Percentiles rank a stretch among this genome's conserved stretches.
phyloP scores from a whole-genome alignment of 768 basidiomycete genomes.

The Cantharellus anzutake region DNA sequence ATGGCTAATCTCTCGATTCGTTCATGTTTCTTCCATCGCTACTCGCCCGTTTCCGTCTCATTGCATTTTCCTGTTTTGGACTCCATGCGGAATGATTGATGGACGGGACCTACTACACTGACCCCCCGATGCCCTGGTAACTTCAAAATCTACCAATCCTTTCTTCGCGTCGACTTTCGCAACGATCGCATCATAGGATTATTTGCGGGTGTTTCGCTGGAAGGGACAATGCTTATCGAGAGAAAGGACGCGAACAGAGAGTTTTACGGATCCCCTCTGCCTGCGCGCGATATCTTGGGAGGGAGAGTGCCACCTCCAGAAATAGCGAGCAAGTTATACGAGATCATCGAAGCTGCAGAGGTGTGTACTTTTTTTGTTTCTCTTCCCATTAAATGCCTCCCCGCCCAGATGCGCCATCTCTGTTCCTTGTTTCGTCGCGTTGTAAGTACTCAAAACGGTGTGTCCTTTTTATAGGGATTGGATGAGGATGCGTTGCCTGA shows the following conservation, averaged over 20 bases:
- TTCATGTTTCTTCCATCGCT: too few species aligned
- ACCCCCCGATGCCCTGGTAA: not conserved
- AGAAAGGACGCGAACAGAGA: conserved; percentile 91
- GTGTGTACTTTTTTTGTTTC: not conserved
- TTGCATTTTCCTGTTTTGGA: too few species aligned
- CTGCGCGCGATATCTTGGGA: conserved; percentile 76
- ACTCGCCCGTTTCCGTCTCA: too few species aligned
- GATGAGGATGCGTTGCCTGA: conserved; percentile 72
- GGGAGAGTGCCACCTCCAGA: conserved; percentile 96
- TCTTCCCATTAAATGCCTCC: conserved; percentile 20
- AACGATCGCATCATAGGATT: conserved; percentile 38
- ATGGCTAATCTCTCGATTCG: too few species aligned
- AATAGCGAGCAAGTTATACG: conserved; percentile 79
- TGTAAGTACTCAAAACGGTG: not conserved
- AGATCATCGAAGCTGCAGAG: conserved; percentile 61
- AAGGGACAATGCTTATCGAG: conserved; percentile 88
- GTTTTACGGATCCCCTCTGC: conserved; percentile 84
- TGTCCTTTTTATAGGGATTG: conserved; percentile 27
- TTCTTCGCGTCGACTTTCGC: not conserved
- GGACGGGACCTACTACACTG: too few species aligned
- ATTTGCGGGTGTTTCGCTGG: conserved; percentile 85
- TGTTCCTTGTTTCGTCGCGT: not conserved
- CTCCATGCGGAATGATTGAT: too few species aligned
- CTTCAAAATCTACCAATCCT: not conserved
- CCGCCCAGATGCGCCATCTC: not conserved